Base-by-base conservation (phyloP, 1,284 basidiomycete genomes). In the Caloboletus firmus region DNA sequence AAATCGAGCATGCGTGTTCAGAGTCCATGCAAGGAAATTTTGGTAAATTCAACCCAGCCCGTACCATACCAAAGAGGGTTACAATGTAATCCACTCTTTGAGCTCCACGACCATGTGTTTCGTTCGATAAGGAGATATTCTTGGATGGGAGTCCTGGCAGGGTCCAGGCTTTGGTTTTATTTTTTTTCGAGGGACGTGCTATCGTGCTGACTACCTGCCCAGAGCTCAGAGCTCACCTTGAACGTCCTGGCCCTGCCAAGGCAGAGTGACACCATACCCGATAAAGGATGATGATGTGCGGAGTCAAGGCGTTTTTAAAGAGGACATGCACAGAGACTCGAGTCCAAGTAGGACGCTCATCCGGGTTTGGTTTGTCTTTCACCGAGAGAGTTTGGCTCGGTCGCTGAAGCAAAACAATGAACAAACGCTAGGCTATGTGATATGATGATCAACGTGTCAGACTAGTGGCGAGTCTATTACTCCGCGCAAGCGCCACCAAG, bases 51-150 rank as follows among this genome's bases (percentile, higher is more conserved):
- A 48, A 39, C 32, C 37, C 20, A 32, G 28, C 24, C 18, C 44
- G 43, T 35, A n/a, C 35, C 31, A 61, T 52, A 30, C 60, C 57
- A 63, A 61, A 59, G 42, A 17, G 10, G 60, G 59, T 22, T 35
- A 47, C 34, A 35, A 52, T 31, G n/a, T 15, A n/a, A 34, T 36
- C 43, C 43, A 43, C 43, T 24, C 24, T 28, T 35, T 12, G 11
- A 40, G 35, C 35, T 18, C 44, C 46, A 51, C 20, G 44, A 32
- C 41, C 63, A 49, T 50, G 61, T 40, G 51, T 18, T n/a, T n/a
- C n/a, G n/a, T 24, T 36, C 32, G 62, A 67, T 65, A 67, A 67
- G 46, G 37, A 37, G 56, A 46, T 63, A 67, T 63, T 67, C 51
- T 63, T 65, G 60, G 62, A 45, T 36, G 45, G 24, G 28, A 43